Base-by-base conservation (phyloP, 768 basidiomycete species). In the Termitomyces titanicus region DNA sequence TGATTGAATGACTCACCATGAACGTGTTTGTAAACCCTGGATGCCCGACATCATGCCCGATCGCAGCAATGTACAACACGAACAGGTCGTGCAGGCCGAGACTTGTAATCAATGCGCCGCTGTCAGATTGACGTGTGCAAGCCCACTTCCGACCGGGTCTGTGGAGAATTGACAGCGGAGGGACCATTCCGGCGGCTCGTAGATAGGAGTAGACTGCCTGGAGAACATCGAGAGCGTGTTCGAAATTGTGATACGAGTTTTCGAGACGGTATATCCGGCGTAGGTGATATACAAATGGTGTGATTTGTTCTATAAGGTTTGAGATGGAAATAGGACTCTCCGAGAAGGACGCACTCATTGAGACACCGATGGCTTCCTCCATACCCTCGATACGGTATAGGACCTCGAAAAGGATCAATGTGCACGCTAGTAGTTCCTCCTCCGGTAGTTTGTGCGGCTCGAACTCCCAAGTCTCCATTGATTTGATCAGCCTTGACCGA, bases 191-290 rank as follows among this genome's bases (percentile, higher is more conserved):
- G 15, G 90, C 88, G 27, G 83, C 78, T 44, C 79, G 80, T 24
- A 99, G 77, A 73, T 94, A 98, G 20, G 82, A 84, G 64, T 97
- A 93, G 4, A 85, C 83, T 0, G 95, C 94, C 66, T 99, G 97
- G 20, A 98, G 80, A 15, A 98, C 97, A 69, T 99, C 97, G 40
- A 97, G 76, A 0, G 95, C 97, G 71, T 99, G 97, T 58, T 92
- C 86, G 67, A 96, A 98, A 66, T 98, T 99, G 78, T 99, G 97
- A 70, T 99, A 99, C 25, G 89, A 88, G 72, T 98, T 98, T 55
- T 87, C 85, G 49, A 82, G 79, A 57, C 94, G 89, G 69, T 99
- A 99, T 48, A 96, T 86, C 27, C 84, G 83, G n/a, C 88, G 84
- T n/a, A 98, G 81, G 60, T 96, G 92, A 61, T 84, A 83, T 38